Evolutionary conservation across 192 early-diverging fungal genomes (phyloP).

Genomic region (Umbelopsis sp.): DNA sequence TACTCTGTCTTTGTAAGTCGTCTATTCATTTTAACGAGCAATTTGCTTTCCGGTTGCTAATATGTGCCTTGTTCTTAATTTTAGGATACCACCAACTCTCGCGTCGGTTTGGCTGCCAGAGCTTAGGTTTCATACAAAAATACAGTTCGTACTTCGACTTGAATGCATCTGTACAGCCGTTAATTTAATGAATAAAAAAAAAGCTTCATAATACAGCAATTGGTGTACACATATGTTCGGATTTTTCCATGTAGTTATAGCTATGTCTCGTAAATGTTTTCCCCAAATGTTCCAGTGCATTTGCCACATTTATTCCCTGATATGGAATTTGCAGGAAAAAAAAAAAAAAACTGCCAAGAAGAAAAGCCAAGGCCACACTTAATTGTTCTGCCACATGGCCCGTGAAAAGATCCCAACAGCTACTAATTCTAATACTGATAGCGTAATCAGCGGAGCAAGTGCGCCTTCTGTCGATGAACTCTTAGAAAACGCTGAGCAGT

Average conservation of each 20-base stretch:
- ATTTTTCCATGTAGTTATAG: no score
- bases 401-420: neutral
- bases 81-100: constrained; percentile 42
- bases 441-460: neutral
- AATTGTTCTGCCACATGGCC: neutral
- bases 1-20: constrained; percentile 47
- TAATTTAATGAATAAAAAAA: neutral
- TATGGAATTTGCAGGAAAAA: neutral
- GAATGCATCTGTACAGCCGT: neutral
- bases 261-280: no score
- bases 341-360: constrained; percentile 10
- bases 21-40: neutral
- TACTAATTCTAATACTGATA: neutral
- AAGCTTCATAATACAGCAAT: no score
- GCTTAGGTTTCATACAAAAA: neutral
- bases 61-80: neutral
- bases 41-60: neutral
- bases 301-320: neutral
- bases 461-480: constrained; percentile 8
- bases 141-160: neutral
- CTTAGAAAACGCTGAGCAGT: neutral
- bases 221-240: no score
- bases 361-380: neutral
- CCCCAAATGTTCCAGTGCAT: no score
- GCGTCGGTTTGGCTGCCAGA: constrained; percentile 44